These are phyloP conservation scores for Phytophthora pluvialis DNA, from an alignment of 352 stramenopile species.

Conservation along the genomic window DNA sequence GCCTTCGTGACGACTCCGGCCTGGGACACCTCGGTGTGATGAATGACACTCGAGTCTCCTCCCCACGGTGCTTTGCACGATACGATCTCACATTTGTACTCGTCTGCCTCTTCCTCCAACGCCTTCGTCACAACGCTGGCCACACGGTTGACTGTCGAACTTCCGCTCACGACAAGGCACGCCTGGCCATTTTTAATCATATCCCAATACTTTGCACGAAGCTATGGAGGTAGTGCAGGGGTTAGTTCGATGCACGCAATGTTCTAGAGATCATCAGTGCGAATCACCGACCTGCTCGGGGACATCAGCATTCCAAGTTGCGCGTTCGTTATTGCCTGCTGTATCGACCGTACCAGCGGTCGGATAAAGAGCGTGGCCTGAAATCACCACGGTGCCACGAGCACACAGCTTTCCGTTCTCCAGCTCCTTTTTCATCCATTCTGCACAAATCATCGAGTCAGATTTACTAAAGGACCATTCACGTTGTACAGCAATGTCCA, in stretches of 20 bases:
- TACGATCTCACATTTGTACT: conserved; percentile 71
- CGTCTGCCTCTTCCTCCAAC: conserved; percentile 41
- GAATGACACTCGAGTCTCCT: conserved; percentile 32
- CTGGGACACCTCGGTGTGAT: conserved; percentile 56
- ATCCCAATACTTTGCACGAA: conserved; percentile 42
- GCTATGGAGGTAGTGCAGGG: conserved; percentile 19
- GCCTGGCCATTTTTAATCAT: conserved; percentile 47
- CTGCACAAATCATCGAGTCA: conserved; percentile 32
- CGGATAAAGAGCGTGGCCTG: conserved; percentile 45
- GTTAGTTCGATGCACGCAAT: neutral
- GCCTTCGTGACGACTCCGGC: conserved; percentile 44
- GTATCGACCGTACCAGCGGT: neutral
- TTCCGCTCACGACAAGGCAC: conserved; percentile 46
- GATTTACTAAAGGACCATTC: neutral
- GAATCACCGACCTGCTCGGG: conserved; percentile 33
- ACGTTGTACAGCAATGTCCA: neutral
- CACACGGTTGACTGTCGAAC: conserved; percentile 34
- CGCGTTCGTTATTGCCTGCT: conserved; percentile 26
- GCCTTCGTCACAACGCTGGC: conserved; percentile 46
- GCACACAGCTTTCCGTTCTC: conserved; percentile 85
- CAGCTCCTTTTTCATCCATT: conserved; percentile 78
- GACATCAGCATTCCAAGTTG: conserved; percentile 5
- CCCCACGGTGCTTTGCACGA: conserved; percentile 53
- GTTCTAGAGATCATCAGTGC: conserved; percentile 1
- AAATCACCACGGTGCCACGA: conserved; percentile 67